phyloP scores from a whole-genome alignment of 768 basidiomycete species.

The Cystobasidiopsis lactophilus region DNA sequence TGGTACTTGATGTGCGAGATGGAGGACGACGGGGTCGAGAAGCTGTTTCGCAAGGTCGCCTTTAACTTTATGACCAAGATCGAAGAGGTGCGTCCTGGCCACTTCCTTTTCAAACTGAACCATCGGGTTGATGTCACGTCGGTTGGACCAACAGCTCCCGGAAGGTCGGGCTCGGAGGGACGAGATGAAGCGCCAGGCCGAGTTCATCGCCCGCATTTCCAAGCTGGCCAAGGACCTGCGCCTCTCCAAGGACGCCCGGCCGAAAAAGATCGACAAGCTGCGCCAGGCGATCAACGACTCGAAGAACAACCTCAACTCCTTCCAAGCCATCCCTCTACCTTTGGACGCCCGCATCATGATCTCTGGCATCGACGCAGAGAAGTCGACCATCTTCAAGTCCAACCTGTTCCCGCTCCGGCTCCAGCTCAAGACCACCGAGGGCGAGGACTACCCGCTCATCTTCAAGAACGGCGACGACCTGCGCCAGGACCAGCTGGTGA shows the following conservation, averaged over 20 bases:
- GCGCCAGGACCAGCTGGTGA: conserved; percentile 92
- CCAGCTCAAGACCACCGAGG: conserved; percentile 66
- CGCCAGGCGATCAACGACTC: conserved; percentile 62
- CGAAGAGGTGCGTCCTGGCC: conserved; percentile 38
- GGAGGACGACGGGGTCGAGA: conserved; percentile 63
- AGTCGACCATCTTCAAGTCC: conserved; percentile 90
- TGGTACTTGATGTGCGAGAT: conserved; percentile 95
- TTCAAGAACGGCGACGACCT: conserved; percentile 99
- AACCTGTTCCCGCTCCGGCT: conserved; percentile 79
- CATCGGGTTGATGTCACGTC: background rate
- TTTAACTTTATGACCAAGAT: conserved; percentile 77
- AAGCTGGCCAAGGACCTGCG: conserved; percentile 70
- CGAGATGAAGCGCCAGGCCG: conserved; percentile 71
- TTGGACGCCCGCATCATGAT: conserved; percentile 69
- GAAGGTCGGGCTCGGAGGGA: conserved; percentile 64
- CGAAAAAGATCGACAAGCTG: conserved; percentile 93
- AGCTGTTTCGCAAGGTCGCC: conserved; percentile 80
- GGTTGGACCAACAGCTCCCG: conserved; percentile 31
- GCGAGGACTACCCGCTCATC: conserved; percentile 51
- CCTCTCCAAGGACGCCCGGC: conserved; percentile 71
- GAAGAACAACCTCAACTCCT: conserved; percentile 58
- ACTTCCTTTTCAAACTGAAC: background rate
- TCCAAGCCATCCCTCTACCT: conserved; percentile 63
- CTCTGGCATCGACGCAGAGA: conserved; percentile 70
- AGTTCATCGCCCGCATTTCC: conserved; percentile 65